phyloP scores from a whole-genome alignment of 371 early-diverging fungal genomes.

The Actinomortierella wolfii region DNA sequence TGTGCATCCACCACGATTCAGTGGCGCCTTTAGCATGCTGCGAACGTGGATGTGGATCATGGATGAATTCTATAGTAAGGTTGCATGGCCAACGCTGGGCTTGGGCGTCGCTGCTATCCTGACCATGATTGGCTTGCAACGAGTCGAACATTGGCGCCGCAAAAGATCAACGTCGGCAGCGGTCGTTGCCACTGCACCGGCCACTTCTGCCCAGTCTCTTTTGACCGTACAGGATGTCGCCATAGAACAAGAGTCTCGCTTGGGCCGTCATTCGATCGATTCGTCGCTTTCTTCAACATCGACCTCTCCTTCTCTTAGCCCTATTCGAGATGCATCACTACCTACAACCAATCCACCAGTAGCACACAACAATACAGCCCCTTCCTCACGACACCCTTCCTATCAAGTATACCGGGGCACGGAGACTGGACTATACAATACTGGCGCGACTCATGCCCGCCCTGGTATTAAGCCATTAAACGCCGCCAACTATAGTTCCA shows the following conservation, averaged over 20 bases:
- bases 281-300: no score
- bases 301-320: no score
- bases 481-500: no score
- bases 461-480: no score
- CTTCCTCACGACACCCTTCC: no score
- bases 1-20: constrained; percentile 21
- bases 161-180: background rate
- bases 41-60: constrained; percentile 40
- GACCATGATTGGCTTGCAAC: constrained; percentile 34
- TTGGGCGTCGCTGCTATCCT: constrained; percentile 36
- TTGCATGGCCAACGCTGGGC: constrained; percentile 24
- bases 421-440: no score
- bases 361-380: no score
- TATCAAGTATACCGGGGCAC: no score
- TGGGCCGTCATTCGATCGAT: no score
- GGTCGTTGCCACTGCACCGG: background rate
- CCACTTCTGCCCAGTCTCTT: constrained; percentile 16
- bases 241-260: constrained; percentile 4
- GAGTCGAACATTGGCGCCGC: constrained; percentile 18
- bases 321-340: no score
- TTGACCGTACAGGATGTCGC: constrained; percentile 30
- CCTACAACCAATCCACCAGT: no score
- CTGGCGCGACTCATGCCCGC: no score
- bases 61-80: constrained; percentile 22
- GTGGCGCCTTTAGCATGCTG: constrained; percentile 41